Percentiles rank a stretch among this genome's conserved stretches.
phyloP scores from a whole-genome alignment of 495 filamentous ascomycete genomes.

The Talaromyces liani region DNA sequence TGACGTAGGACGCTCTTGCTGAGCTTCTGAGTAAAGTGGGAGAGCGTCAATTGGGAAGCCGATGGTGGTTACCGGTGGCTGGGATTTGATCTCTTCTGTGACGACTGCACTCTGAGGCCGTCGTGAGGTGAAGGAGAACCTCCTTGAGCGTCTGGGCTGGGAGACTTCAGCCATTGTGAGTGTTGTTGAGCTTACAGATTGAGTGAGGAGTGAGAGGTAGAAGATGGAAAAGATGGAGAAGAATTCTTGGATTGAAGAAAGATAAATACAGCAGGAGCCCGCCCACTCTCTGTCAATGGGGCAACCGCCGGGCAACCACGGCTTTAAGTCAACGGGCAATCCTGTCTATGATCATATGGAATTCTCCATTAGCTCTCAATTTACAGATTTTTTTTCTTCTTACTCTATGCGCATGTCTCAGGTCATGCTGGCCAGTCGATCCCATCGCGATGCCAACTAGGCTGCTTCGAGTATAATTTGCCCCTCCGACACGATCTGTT shows the following conservation, averaged over 20 bases:
- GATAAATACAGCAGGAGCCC: background rate
- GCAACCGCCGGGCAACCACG: background rate
- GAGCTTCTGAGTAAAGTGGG: background rate
- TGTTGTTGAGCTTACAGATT: background rate
- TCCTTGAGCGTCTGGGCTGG: slow-evolving; percentile 5
- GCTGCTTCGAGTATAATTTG: background rate
- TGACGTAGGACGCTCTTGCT: background rate
- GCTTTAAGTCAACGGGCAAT: background rate
- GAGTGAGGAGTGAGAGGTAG: background rate
- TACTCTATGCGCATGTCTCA: background rate
- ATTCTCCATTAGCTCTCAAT: background rate
- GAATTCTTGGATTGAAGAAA: background rate
- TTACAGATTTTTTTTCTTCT: background rate
- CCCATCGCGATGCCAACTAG: background rate
- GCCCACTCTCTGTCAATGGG: background rate
- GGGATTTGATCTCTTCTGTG: background rate
- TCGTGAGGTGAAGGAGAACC: slow-evolving; percentile 5
- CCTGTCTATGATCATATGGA: background rate
- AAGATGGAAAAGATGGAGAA: background rate
- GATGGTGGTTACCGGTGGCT: slow-evolving; percentile 3
- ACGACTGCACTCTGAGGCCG: background rate
- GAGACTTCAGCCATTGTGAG: background rate
- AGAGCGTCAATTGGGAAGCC: slow-evolving; percentile 7
- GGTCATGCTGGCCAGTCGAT: background rate
- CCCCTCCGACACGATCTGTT: background rate